Evolutionary conservation across 305 asterid species (phyloP), one percentile per base, ranked within the genome.

Genomic region (Nicotiana rustica): DNA sequence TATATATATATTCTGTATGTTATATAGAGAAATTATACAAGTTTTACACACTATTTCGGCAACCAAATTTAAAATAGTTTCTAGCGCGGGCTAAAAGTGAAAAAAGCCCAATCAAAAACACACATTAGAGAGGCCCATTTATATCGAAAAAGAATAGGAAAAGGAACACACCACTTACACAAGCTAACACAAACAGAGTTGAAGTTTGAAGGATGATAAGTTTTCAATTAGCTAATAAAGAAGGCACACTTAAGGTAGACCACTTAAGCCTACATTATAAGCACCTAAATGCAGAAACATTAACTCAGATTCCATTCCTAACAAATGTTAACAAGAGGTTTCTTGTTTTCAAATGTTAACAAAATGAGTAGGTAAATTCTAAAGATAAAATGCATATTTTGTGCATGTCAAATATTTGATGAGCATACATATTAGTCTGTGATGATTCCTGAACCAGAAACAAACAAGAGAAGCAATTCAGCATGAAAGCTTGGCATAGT

Each of bases 261-360:
- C 13, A 21, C 79, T 52, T 55, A 75, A 75, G 79, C 44, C 47
- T 52, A 75, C 4, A 49, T 2, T 25, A 75, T 33, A 67, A 67
- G 49, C 2, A 31, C 73, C 25, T 25, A 75, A 25, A 29, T 75
- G 65, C 25, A 52, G 79, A 75, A 21, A 25, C 80, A 52, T 25
- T 8, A 75, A 15, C 62, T 52, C 44, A 75, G 79, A 75, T 75
- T 49, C 64, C 64, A 52, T 36, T 75, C 61, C 6, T 52, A 75
- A 21, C 52, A 35, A 15, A 8, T 25, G 29, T 25, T 25, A 25
- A 25, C 49, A 47, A 47, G 79, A 71, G 79, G 19, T 49, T 49
- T 73, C 41, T 73, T 55, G 35, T 47, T 21, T 73, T 47, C 41
- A 75, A 3, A 75, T 75, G 47, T 25, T 12, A 25, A 52, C 15